phyloP scores from a whole-genome alignment of 1,139 yeast species.

The Hansenula sp. region DNA sequence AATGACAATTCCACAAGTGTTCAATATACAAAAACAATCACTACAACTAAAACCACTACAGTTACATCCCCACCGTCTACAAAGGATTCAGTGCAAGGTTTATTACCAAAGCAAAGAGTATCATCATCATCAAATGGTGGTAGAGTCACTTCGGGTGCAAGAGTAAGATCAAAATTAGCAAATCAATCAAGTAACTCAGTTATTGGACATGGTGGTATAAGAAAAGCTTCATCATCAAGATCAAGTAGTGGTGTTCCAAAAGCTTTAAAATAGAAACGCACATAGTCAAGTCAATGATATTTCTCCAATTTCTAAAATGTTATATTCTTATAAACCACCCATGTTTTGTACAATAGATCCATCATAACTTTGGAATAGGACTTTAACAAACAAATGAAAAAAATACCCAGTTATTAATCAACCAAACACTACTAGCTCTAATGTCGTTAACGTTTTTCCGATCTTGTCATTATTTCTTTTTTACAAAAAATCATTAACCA shows the following conservation, averaged over 20 bases:
- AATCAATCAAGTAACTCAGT: constrained; percentile 13
- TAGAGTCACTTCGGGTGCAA: constrained; percentile 29
- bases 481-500: too few species aligned
- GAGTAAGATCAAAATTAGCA: constrained; percentile 24
- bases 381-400: too few species aligned
- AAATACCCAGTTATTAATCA: too few species aligned
- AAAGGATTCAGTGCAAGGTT: constrained; percentile 11
- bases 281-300: too few species aligned
- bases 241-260: constrained; percentile 20
- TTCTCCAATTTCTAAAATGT: too few species aligned
- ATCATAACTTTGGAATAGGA: too few species aligned
- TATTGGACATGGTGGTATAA: constrained; percentile 22
- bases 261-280: constrained; percentile 2
- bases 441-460: too few species aligned
- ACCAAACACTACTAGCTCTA: too few species aligned
- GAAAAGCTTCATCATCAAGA: constrained; percentile 22
- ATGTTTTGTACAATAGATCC: too few species aligned
- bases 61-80: constrained; percentile 36
- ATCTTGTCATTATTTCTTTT: too few species aligned
- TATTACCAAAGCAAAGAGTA: constrained; percentile 20
- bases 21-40: constrained; percentile 44
- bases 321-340: too few species aligned
- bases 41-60: constrained; percentile 47
- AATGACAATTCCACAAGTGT: constrained; percentile 25
- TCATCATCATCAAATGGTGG: not conserved